These are phyloP conservation scores for Cladorrhinum sp. DNA, from an alignment of 2,329 filamentous ascomycete species.

Conservation along the genomic window DNA sequence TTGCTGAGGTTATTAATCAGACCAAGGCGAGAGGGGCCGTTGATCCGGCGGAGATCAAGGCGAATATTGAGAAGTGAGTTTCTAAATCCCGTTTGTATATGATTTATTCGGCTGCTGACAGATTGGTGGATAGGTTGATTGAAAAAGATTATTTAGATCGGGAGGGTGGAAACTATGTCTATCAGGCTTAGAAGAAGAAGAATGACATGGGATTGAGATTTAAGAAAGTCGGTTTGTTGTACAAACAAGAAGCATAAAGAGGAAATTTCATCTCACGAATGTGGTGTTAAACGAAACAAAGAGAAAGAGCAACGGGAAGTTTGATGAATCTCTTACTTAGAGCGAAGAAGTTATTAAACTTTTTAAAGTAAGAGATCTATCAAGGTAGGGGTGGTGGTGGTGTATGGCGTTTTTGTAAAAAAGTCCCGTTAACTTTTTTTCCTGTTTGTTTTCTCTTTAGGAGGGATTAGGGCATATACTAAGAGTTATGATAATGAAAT, in stretches of 20 bases:
- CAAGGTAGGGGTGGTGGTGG: too few species aligned
- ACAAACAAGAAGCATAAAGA: background rate
- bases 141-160: conserved; percentile 93
- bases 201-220: background rate
- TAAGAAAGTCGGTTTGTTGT: background rate
- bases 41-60: conserved; percentile 86
- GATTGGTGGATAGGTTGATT: conserved; percentile 64
- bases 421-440: too few species aligned
- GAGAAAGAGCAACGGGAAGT: too few species aligned
- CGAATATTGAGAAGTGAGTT: conserved; percentile 88
- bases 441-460: too few species aligned
- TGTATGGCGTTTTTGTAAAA: too few species aligned
- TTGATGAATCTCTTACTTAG: too few species aligned
- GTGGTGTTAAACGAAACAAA: too few species aligned
- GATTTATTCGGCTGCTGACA: conserved; percentile 8
- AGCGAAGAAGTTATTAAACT: too few species aligned
- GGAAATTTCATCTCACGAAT: too few species aligned
- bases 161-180: conserved; percentile 67
- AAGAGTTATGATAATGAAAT: too few species aligned
- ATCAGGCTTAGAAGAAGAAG: conserved; percentile 49
- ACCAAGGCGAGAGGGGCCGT: conserved; percentile 84
- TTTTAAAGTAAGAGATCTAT: too few species aligned
- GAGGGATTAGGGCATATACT: too few species aligned
- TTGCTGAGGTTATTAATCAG: conserved; percentile 87
- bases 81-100: background rate